Evolutionary conservation across 2,329 filamentous ascomycete genomes (phyloP).

Genomic region (Ophiostoma sp.): DNA sequence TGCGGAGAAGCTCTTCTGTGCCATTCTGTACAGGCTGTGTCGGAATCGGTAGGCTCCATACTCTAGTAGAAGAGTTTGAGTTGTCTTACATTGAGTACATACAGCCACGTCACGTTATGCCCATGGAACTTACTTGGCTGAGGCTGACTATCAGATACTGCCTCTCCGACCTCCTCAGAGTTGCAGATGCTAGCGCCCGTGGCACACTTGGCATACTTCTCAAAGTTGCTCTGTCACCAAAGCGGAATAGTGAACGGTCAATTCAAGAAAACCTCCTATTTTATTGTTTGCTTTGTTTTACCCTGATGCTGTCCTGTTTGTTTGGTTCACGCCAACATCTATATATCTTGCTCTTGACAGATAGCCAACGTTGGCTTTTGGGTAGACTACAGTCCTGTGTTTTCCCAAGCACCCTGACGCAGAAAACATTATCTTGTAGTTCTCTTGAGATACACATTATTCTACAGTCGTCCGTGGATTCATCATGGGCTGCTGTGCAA

Average conservation of each 20-base stretch:
- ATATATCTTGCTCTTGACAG: background rate
- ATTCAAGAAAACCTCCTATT: background rate
- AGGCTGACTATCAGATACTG: background rate
- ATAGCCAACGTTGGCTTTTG: background rate
- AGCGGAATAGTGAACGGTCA: background rate
- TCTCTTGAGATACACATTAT: background rate
- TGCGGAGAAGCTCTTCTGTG: slow-evolving; percentile 9
- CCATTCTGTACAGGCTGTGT: slow-evolving; percentile 1
- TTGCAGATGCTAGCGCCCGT: background rate
- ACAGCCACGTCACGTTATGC: background rate
- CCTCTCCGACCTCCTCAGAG: background rate
- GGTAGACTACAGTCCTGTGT: background rate
- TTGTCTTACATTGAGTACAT: background rate
- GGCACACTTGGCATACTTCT: background rate
- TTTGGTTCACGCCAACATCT: background rate
- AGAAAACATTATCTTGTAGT: no score
- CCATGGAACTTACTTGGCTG: background rate
- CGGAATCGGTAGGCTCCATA: background rate
- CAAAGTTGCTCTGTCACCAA: background rate
- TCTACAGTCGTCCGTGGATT: background rate
- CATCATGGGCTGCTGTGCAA: background rate
- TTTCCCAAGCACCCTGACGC: background rate
- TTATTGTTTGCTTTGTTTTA: background rate
- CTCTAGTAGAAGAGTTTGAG: background rate
- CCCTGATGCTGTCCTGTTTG: background rate